Percentiles rank a stretch among this genome's conserved stretches.
phyloP scores from a whole-genome alignment of 768 basidiomycete species.

The Pleurotus pulmonarius region DNA sequence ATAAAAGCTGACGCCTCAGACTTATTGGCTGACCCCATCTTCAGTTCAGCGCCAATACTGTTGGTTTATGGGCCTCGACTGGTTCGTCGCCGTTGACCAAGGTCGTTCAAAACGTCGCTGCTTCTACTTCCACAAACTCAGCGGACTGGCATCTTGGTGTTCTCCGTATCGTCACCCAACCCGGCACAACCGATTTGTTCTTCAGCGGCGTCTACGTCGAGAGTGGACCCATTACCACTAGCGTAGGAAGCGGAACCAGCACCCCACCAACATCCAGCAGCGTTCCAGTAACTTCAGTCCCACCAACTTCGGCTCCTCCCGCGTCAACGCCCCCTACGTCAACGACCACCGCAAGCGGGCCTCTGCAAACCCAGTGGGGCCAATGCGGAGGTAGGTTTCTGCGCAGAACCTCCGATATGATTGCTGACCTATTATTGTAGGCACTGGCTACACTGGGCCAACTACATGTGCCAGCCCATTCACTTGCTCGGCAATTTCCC shows the following conservation, averaged over 20 bases:
- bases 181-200: slow-evolving; percentile 52
- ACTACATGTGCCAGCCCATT: slow-evolving; percentile 38
- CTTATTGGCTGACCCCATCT: background rate
- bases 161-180: slow-evolving; percentile 47
- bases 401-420: background rate
- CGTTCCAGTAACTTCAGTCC: slow-evolving; percentile 10
- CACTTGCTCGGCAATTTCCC: slow-evolving; percentile 43
- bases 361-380: slow-evolving; percentile 40
- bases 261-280: slow-evolving; percentile 10
- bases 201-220: slow-evolving; percentile 61
- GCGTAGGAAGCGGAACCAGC: slow-evolving; percentile 33
- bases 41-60: slow-evolving; percentile 48
- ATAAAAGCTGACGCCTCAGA: background rate
- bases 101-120: slow-evolving; percentile 43
- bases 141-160: slow-evolving; percentile 62
- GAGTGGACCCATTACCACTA: slow-evolving; percentile 50
- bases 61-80: slow-evolving; percentile 57
- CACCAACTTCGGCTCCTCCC: slow-evolving; percentile 11
- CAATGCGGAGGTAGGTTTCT: slow-evolving; percentile 46
- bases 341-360: slow-evolving; percentile 26
- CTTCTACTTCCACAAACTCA: slow-evolving; percentile 54
- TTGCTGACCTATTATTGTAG: slow-evolving; percentile 14
- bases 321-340: slow-evolving; percentile 17
- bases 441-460: slow-evolving; percentile 42
- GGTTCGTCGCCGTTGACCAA: slow-evolving; percentile 43